These are phyloP conservation scores for Lasiodiplodia theobromae DNA, from an alignment of 2,329 filamentous ascomycete species.

Conservation along the genomic window DNA sequence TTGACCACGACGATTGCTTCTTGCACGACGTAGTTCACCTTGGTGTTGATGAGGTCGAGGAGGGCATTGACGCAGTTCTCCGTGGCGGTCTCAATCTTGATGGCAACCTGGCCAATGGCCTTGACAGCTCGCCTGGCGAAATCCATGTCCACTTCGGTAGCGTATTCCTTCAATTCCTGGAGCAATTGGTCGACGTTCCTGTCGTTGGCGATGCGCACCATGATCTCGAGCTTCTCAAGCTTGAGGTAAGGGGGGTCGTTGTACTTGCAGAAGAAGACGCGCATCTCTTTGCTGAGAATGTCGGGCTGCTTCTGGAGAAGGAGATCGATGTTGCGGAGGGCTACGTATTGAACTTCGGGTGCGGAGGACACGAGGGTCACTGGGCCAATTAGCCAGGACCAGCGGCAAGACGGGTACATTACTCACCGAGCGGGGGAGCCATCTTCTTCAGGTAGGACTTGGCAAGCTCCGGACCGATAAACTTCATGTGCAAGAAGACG, in stretches of 20 bases:
- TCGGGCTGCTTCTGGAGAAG: conserved; percentile 95
- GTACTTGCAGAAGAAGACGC: conserved; percentile 99
- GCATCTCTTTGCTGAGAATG: conserved; percentile 94
- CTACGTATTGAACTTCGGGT: conserved; percentile 97
- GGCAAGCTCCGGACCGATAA: conserved; percentile 77
- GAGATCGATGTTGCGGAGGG: conserved; percentile 93
- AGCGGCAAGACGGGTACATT: not conserved
- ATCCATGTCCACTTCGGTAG: conserved; percentile 98
- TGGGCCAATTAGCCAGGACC: conserved; percentile 49
- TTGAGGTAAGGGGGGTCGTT: conserved; percentile 98
- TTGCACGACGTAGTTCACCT: conserved; percentile 99
- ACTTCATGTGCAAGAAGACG: conserved; percentile 95
- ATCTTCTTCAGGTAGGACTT: conserved; percentile 96
- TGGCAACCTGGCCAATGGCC: conserved; percentile 96
- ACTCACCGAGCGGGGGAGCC: conserved; percentile 87
- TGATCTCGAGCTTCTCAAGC: conserved; percentile 96
- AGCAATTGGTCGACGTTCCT: conserved; percentile 94
- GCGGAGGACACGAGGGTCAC: conserved; percentile 95
- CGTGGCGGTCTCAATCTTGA: conserved; percentile 95
- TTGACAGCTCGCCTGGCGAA: conserved; percentile 94
- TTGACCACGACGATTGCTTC: conserved; percentile 99
- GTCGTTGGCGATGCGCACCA: conserved; percentile 98
- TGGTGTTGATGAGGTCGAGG: conserved; percentile 92
- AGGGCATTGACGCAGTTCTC: conserved; percentile 96
- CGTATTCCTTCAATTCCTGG: conserved; percentile 95